Conservation (phyloP, 352 stramenopile species). For the Phytophthora fragariaefolia region DNA sequence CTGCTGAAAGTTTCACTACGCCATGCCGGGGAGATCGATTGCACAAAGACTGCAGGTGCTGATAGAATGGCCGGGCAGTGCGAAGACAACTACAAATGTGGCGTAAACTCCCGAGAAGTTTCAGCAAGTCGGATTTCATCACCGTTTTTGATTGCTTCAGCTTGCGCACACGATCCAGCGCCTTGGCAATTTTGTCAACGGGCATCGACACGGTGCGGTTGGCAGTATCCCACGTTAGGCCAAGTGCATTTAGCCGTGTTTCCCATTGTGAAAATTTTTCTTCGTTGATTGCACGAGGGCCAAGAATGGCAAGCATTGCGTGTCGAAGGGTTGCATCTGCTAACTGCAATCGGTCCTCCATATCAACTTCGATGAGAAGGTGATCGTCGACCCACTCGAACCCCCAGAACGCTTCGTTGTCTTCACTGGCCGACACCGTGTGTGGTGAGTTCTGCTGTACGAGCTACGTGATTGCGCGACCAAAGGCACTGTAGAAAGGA, state of each 20-base stretch:
- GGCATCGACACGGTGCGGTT: constrained; percentile 11
- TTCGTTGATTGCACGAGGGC: constrained; percentile 30
- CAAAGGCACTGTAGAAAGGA: constrained; percentile 16
- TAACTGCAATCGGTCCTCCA: not conserved
- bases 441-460: constrained; percentile 7
- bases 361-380: constrained; percentile 24
- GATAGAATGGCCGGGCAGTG: constrained; percentile 6
- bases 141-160: not conserved
- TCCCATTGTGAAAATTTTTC: constrained; percentile 25
- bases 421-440: constrained; percentile 8
- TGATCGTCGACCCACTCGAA: constrained; percentile 45
- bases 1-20: constrained; percentile 3
- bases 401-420: constrained; percentile 3
- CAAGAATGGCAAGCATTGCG: constrained; percentile 28
- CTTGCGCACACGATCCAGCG: not conserved
- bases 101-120: constrained; percentile 28
- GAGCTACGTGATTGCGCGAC: constrained; percentile 6
- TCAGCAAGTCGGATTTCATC: not conserved
- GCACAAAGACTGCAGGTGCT: not conserved
- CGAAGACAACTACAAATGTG: constrained; percentile 30
- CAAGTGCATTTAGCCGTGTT: constrained; percentile 9
- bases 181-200: constrained; percentile 20
- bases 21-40: not conserved
- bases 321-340: constrained; percentile 9
- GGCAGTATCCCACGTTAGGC: constrained; percentile 6